Conservation (phyloP, 2,329 filamentous ascomycete species). For the Lecanicillium sp. region DNA sequence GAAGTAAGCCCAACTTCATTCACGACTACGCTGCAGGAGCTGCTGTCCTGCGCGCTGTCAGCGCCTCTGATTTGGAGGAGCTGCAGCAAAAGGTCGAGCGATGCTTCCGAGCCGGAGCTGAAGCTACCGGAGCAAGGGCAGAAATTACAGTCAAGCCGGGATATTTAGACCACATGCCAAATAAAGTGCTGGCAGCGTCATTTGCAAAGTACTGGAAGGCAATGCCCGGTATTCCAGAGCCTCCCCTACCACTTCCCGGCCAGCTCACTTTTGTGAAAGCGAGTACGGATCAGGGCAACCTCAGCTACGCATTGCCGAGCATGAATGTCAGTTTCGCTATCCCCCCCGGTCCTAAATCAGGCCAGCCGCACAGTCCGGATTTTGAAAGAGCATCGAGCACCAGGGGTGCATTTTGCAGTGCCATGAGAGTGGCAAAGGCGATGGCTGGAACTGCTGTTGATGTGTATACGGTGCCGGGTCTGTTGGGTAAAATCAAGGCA, state of each 20-base stretch:
- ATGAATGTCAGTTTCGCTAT: constrained; percentile 49
- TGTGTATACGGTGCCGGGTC: constrained; percentile 17
- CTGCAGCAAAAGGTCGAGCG: constrained; percentile 36
- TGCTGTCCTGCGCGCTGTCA: constrained; percentile 24
- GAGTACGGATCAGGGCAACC: constrained; percentile 53
- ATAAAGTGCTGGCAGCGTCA: constrained; percentile 38
- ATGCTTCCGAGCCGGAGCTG: constrained; percentile 35
- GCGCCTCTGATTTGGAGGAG: constrained; percentile 28
- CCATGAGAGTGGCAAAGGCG: constrained; percentile 20
- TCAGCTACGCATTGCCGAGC: constrained; percentile 52
- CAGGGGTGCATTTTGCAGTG: constrained; percentile 18
- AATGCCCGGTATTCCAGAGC: constrained; percentile 25
- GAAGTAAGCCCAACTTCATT: constrained; percentile 50
- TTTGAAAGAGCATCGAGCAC: constrained; percentile 21
- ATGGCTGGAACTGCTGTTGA: constrained; percentile 21
- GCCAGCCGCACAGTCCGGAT: constrained; percentile 19
- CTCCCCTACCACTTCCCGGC: constrained; percentile 27
- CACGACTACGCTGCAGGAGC: constrained; percentile 40
- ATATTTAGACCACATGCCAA: constrained; percentile 51
- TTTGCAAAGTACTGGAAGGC: constrained; percentile 40
- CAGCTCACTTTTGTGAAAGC: constrained; percentile 43
- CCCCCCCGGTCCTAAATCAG: constrained; percentile 26
- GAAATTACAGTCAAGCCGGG: constrained; percentile 32
- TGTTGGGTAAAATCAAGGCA: constrained; percentile 19
- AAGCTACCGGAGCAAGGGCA: constrained; percentile 41